Evolutionary conservation across 768 basidiomycete genomes (phyloP), one percentile per base, ranked within the genome.

Genomic region (Pleurotus sapidus): DNA sequence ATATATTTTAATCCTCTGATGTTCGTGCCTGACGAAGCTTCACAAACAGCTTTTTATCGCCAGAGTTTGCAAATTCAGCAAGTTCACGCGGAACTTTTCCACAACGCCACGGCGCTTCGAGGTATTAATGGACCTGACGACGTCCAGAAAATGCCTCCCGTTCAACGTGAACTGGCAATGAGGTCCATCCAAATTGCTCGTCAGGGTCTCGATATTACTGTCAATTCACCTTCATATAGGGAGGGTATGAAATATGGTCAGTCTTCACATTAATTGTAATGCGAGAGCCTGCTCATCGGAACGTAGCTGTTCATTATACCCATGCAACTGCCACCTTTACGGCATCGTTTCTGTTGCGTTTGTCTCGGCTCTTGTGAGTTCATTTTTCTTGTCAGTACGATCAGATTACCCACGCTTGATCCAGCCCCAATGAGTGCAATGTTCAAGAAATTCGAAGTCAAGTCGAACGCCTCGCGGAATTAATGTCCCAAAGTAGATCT

Each of bases 301-400:
- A 50, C 40, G 45, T 56, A 92, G 91, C 93, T 14, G 90, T 94
- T n/a, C 88, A 92, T 67, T 89, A 91, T 64, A 90, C 90, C 12
- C 95, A 98, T 67, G 91, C 92, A 42, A 92, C 93, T 25, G 95
- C 95, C 4, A 96, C 95, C 0, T 98, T 98, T 72, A 84, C 91
- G 18, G 95, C 94, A 11, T 92, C 93, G 3, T 90, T 98, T 70
- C 77, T 96, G 58, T 78, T 98, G 49, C 87, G 95, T 30, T 77
- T 97, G 48, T 85, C 88, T 38, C 84, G 95, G 23, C 78, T 98
- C 40, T 95, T 97, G 91, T 93, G 67, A 72, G 91, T 72, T 8
- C 9, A 42, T 11, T 20, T 47, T 15, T 27, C 11, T 17, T 55
- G 30, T 34, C 30, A 34, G 8, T 5, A 17, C 34, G 54, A 34